Base-by-base conservation (phyloP, 805 yeast species). In the Candida boleticola region DNA sequence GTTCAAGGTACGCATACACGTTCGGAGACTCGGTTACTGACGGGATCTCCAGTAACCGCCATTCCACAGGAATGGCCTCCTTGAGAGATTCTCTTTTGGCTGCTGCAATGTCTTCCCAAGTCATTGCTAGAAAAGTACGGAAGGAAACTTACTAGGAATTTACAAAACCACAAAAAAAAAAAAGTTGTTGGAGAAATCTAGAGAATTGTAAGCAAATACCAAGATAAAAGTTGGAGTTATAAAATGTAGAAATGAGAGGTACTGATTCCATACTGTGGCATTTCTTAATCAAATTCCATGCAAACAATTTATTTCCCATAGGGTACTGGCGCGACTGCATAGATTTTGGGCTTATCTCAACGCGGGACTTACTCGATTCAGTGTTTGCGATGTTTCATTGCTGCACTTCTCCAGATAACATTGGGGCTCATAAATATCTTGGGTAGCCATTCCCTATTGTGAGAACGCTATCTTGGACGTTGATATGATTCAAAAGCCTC, bases 81-180 rank as follows among this genome's bases (percentile, higher is more conserved):
- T 23, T 13, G 5, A 46, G 44, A 16, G 40, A 18, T 31, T 32
- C 27, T 29, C 30, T 37, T 27, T 46, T 46, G 3, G 22, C 18
- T 17, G 32, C 29, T 14, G 47, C 45, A 2, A 30, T 23, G 22
- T 30, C 37, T 35, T 46, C 29, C 46, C 49, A 45, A 16, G 33
- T 31, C 41, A 38, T 37, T 17, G 5, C 13, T 6, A 32, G n/a
- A n/a, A n/a, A n/a, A n/a, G n/a, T n/a, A n/a, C n/a, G n/a, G n/a
- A n/a, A n/a, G n/a, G 10, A 26, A 13, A 13, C 13, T 13, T 26
- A 13, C 13, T 13, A 13, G 13, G 29, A 13, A 11, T 10, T 11
- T 26, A 26, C 13, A 10, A 26, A 13, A 11, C 13, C 13, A 11
- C 13, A 26, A 11, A 26, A 26, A 13, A 26, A 26, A 10, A 26